These are phyloP conservation scores for Fusarium zealandicum DNA, from an alignment of 2,329 filamentous ascomycete species.

Conservation along the genomic window DNA sequence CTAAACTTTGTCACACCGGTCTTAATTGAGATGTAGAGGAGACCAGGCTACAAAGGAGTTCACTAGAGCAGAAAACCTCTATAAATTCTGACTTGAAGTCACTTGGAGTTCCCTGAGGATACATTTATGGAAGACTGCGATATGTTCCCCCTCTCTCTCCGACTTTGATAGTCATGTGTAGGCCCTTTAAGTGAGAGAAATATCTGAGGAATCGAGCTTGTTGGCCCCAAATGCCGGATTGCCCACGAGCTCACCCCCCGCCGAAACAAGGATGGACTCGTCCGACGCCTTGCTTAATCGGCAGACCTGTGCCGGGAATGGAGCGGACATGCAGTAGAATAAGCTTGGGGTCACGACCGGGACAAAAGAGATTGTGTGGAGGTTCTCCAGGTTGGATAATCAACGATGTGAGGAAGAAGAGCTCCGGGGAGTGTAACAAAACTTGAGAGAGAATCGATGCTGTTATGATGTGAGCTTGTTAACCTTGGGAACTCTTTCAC, in stretches of 20 bases:
- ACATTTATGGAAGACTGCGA: too few species aligned
- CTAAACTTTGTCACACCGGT: too few species aligned
- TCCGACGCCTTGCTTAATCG: constrained; percentile 18
- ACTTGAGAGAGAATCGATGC: too few species aligned
- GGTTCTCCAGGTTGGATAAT: constrained; percentile 20
- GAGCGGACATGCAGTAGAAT: neutral
- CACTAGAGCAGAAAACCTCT: too few species aligned
- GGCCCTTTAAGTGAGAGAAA: too few species aligned
- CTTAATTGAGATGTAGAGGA: too few species aligned
- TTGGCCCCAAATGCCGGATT: constrained; percentile 29
- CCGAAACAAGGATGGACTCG: constrained; percentile 21
- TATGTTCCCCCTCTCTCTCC: too few species aligned
- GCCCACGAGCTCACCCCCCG: constrained; percentile 20
- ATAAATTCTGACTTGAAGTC: too few species aligned
- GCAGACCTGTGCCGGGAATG: constrained; percentile 30
- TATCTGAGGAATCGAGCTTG: constrained; percentile 26
- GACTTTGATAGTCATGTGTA: too few species aligned
- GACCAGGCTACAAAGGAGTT: too few species aligned
- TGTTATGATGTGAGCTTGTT: neutral
- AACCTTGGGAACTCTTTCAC: neutral
- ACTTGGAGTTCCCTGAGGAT: too few species aligned
- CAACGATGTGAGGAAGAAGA: neutral
- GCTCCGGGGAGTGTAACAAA: too few species aligned
- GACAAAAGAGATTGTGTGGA: constrained; percentile 1
- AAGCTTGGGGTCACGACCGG: constrained; percentile 1